phyloP scores from a whole-genome alignment of 2,329 filamentous ascomycete genomes.

The Ploettnerulaceae sp. region DNA sequence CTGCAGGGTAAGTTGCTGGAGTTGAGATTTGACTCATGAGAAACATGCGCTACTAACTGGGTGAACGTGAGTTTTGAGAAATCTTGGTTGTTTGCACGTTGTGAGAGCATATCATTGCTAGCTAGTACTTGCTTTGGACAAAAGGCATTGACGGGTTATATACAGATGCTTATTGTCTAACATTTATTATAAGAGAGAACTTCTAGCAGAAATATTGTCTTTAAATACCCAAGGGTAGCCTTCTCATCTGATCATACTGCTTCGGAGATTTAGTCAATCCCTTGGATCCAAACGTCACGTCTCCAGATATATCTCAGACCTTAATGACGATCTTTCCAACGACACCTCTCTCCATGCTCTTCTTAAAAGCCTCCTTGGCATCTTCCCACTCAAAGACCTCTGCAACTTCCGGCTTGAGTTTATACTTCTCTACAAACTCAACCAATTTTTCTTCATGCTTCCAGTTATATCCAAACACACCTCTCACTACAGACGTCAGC shows the following conservation, averaged over 20 bases:
- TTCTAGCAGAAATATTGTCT: too few relatives aligned
- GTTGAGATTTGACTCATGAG: constrained; percentile 23
- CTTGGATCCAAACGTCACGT: too few relatives aligned
- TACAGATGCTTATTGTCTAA: background rate
- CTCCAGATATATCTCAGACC: too few relatives aligned
- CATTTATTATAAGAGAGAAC: too few relatives aligned
- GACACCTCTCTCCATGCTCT: background rate
- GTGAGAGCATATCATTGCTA: background rate
- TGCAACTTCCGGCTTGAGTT: background rate
- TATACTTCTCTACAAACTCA: constrained; percentile 3
- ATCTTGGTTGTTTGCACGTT: background rate
- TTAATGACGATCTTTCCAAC: constrained; percentile 10
- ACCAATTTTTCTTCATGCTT: background rate
- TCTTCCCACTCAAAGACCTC: constrained; percentile 5
- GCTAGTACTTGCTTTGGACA: background rate
- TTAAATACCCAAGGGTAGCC: too few relatives aligned
- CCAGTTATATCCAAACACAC: constrained; percentile 4
- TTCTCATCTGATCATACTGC: too few relatives aligned
- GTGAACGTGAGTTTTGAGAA: background rate
- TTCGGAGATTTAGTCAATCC: too few relatives aligned
- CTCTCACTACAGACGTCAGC: background rate
- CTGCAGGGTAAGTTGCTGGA: constrained; percentile 29
- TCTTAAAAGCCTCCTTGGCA: background rate
- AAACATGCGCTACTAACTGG: background rate
- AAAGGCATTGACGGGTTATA: background rate